Evolutionary conservation across 352 stramenopile species (phyloP).

Genomic region (Phytophthora fragariaefolia): DNA sequence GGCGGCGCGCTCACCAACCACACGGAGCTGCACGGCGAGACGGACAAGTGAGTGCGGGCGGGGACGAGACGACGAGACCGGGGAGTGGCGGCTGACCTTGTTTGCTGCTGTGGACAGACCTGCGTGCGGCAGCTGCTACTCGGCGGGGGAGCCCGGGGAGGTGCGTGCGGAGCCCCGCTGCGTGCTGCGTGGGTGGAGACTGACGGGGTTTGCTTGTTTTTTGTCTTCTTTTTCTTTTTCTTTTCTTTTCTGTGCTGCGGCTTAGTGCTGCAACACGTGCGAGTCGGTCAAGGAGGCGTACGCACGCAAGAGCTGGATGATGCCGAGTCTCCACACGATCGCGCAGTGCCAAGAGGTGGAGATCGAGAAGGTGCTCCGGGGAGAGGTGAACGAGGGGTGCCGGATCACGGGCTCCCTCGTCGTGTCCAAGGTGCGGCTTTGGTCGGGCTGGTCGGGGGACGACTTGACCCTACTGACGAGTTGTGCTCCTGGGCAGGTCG

Average conservation of each 20-base stretch:
- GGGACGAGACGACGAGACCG: not conserved
- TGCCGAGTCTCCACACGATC: constrained; percentile 83
- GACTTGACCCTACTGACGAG: no score
- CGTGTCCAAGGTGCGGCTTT: constrained; percentile 69
- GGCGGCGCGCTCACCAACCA: constrained; percentile 76
- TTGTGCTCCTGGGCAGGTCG: constrained; percentile 50
- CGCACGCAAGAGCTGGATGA: constrained; percentile 69
- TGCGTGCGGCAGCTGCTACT: constrained; percentile 80
- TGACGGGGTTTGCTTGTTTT: no score
- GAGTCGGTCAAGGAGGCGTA: constrained; percentile 73
- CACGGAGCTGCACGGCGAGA: constrained; percentile 61
- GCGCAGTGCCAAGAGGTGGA: constrained; percentile 79
- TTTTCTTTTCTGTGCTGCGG: no score
- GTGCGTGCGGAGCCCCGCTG: no score
- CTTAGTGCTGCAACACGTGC: constrained; percentile 80
- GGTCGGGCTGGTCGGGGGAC: not conserved
- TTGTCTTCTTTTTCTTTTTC: no score
- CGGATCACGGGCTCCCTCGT: constrained; percentile 74
- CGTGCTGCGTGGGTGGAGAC: no score
- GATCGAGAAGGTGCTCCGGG: constrained; percentile 79
- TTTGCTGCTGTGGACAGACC: constrained; percentile 24
- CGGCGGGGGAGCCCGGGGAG: constrained; percentile 65
- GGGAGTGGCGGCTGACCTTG: constrained; percentile 7
- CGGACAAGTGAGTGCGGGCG: constrained; percentile 48
- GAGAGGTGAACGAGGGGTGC: constrained; percentile 80